Evolutionary conservation across 2,329 filamentous ascomycete species (phyloP), one percentile per base, ranked within the genome.

Genomic region (Botrytis aclada): DNA sequence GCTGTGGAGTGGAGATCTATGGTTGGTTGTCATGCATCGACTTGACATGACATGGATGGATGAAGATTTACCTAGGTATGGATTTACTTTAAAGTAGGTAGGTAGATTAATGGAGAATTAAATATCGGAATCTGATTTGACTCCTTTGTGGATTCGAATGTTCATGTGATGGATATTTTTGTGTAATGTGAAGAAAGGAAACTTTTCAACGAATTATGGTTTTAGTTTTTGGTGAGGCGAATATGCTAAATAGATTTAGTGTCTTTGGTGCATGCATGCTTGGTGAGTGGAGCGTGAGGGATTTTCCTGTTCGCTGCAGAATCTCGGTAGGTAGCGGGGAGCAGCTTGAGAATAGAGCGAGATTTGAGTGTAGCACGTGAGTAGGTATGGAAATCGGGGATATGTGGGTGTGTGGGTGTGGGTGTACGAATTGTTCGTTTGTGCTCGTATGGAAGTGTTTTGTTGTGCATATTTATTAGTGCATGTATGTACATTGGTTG

Each of bases 61-160:
- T 54, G 51, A 61, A 39, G 34, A 61, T 39, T 61, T 61, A 61
- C 58, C 56, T 60, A 37, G 32, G 32, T 61, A 61, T 61, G 58
- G 58, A 61, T 61, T 61, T 37, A 37, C 58, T 61, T 37, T 61
- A 61, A 32, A 61, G 58, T 61, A 39, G 58, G 58, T 60, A 60
- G 58, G 34, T 37, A 14, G 18, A 37, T 61, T 61, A 54, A n/a
- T 54, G 51, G n/a, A 29, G 51, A 54, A 29, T 18, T 18, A 16
- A 54, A n/a, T 51, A 51, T 51, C 47, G 47, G 47, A 51, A 51
- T 51, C 8, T 51, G 25, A 51, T n/a, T 51, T n/a, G 47, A n/a
- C 47, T 10, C 47, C 25, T 25, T 14, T 51, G 25, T 25, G 47
- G 47, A 5, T 51, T 51, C 9, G 47, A n/a, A 14, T 51, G 47